phyloP scores from a whole-genome alignment of 345 rosid genomes.

The Nephelium lappaceum region DNA sequence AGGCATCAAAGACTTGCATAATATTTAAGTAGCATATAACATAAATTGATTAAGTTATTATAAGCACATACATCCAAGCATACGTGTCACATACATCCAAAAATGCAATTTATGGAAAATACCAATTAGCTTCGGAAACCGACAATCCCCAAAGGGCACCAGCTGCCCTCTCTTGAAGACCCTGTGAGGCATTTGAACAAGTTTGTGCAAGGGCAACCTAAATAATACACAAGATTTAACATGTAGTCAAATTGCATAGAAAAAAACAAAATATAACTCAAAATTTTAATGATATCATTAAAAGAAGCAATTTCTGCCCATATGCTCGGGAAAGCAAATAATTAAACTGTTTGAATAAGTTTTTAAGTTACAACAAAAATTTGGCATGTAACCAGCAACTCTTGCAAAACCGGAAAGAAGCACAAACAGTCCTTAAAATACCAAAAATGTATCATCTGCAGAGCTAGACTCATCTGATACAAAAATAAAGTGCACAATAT shows the following conservation, averaged over 20 bases:
- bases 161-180: slow-evolving; percentile 99
- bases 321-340: slow-evolving; percentile 2
- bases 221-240: slow-evolving; percentile 28
- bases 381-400: neutral
- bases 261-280: neutral
- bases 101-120: slow-evolving; percentile 8
- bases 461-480: neutral
- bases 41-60: neutral
- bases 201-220: slow-evolving; percentile 89
- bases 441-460: neutral
- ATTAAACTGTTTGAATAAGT: neutral
- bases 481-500: neutral
- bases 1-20: neutral
- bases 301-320: slow-evolving; percentile 7
- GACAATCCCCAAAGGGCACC: slow-evolving; percentile 99
- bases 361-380: neutral
- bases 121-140: slow-evolving; percentile 93
- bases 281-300: slow-evolving; percentile 5
- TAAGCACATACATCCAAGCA: neutral
- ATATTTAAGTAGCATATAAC: neutral
- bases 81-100: neutral
- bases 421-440: neutral
- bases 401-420: neutral
- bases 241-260: slow-evolving; percentile 12
- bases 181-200: slow-evolving; percentile 80